These are phyloP conservation scores for Fusarium stilboides DNA, from an alignment of 2,329 filamentous ascomycete species.

Conservation along the genomic window DNA sequence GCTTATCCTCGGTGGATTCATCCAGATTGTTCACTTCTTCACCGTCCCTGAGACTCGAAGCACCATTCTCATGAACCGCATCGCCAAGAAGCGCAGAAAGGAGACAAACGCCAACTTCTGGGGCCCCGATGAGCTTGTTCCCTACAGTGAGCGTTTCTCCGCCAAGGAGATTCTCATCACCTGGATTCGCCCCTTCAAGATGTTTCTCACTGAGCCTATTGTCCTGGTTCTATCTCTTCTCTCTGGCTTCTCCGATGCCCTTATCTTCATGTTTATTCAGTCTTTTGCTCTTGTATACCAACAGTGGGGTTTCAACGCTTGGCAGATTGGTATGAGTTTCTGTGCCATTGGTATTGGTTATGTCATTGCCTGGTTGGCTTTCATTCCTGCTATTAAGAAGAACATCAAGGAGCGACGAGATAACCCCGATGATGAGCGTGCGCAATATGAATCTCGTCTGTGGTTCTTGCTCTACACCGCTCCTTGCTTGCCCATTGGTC, in stretches of 20 bases:
- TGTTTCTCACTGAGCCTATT: constrained; percentile 83
- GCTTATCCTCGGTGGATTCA: constrained; percentile 80
- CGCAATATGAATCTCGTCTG: constrained; percentile 79
- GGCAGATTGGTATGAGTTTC: constrained; percentile 73
- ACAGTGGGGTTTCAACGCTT: constrained; percentile 74
- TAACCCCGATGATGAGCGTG: constrained; percentile 68
- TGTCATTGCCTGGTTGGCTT: constrained; percentile 71
- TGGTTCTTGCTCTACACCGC: constrained; percentile 75
- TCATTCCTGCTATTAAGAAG: constrained; percentile 70
- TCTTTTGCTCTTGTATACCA: constrained; percentile 77
- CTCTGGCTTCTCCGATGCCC: constrained; percentile 79
- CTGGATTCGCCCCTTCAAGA: constrained; percentile 77
- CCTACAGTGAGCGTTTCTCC: constrained; percentile 72
- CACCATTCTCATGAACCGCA: constrained; percentile 83
- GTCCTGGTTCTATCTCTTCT: constrained; percentile 79
- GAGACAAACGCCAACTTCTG: constrained; percentile 73
- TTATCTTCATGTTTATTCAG: constrained; percentile 85
- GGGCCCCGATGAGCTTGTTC: constrained; percentile 80
- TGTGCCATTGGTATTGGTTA: constrained; percentile 79
- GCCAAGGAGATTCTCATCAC: constrained; percentile 69
- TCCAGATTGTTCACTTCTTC: constrained; percentile 77
- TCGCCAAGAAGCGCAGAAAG: constrained; percentile 81
- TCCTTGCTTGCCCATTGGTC: constrained; percentile 74
- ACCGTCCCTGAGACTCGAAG: constrained; percentile 84
- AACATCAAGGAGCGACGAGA: constrained; percentile 66